Base-by-base conservation (phyloP, 2,329 filamentous ascomycete species). In the Gnomoniopsis smithogilvyi region DNA sequence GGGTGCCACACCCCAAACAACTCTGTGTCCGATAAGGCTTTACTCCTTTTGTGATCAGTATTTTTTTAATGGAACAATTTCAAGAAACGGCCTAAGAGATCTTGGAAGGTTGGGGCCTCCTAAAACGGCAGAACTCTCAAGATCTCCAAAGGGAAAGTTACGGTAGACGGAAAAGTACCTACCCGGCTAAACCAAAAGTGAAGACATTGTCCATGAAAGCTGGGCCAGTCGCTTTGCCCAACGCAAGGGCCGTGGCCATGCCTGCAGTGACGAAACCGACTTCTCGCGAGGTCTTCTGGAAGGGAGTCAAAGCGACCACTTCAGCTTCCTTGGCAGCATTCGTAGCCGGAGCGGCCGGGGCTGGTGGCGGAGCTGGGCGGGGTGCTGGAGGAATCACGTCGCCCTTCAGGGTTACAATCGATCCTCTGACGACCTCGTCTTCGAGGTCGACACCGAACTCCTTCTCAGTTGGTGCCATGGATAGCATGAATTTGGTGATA, bases 131-230 rank as follows among this genome's bases (percentile, higher is more conserved):
- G 26, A 30, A 30, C 26, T 30, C n/a, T 30, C 26, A 30, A 30
- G 26, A 30, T 30, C n/a, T n/a, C n/a, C n/a, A n/a, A n/a, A 30
- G 8, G 26, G 26, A 30, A 8, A 8, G 4, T 30, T 30, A n/a
- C n/a, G 26, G 26, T 4, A 8, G 26, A 30, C 26, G 26, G 26
- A 30, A 8, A 8, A 30, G 26, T 30, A 8, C 26, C 26, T 30
- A 30, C 66, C 91, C 90, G 51, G 92, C 91, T 49, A 96, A 78
- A 17, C 88, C 87, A 72, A 95, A 95, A 0, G 90, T 93, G 69
- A 96, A 94, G 50, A 88, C 85, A 67, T 96, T 96, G 43, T 84
- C 79, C 92, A 96, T 96, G 75, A 96, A 95, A 1, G 94, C 69
- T 1, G 92, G 91, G 0, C 89, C 86, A 0, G 92, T 95, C 47